Conservation (phyloP, 2,329 filamentous ascomycete genomes). For the Calonectria pseudoreteaudii region DNA sequence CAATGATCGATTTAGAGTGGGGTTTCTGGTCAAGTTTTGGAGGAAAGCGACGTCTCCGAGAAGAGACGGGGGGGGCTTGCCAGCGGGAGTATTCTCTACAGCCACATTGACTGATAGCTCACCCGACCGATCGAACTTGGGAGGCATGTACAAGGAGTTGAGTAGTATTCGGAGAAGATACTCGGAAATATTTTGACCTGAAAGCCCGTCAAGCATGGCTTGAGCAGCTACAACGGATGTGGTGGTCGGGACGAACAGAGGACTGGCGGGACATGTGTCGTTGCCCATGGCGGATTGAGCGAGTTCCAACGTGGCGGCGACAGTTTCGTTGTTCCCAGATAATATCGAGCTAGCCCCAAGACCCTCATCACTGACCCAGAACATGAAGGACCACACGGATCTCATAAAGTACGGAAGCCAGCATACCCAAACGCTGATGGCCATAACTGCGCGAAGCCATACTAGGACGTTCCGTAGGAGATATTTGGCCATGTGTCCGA, state of each 20-base stretch:
- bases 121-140: slow-evolving; percentile 37
- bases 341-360: slow-evolving; percentile 53
- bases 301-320: slow-evolving; percentile 43
- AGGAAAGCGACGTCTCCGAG: slow-evolving; percentile 69
- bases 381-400: slow-evolving; percentile 90
- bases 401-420: slow-evolving; percentile 92
- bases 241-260: slow-evolving; percentile 48
- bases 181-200: slow-evolving; percentile 48
- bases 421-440: slow-evolving; percentile 88
- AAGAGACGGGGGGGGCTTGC: slow-evolving; percentile 48
- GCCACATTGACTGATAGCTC: slow-evolving; percentile 26
- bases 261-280: slow-evolving; percentile 50
- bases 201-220: slow-evolving; percentile 44
- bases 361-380: slow-evolving; percentile 91
- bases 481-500: slow-evolving; percentile 82
- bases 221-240: slow-evolving; percentile 47
- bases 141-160: slow-evolving; percentile 44
- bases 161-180: slow-evolving; percentile 47
- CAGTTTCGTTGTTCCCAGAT: slow-evolving; percentile 40
- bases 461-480: slow-evolving; percentile 76
- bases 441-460: slow-evolving; percentile 83
- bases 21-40: slow-evolving; percentile 74
- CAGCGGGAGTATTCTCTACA: slow-evolving; percentile 19
- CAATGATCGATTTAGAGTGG: slow-evolving; percentile 80
- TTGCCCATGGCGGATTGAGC: slow-evolving; percentile 43